A percentile compares a stretch with the other conserved stretches of the same genome.
phyloP scores from a whole-genome alignment of 2,329 filamentous ascomycete species.

The Myriosclerotinia scirpicola region DNA sequence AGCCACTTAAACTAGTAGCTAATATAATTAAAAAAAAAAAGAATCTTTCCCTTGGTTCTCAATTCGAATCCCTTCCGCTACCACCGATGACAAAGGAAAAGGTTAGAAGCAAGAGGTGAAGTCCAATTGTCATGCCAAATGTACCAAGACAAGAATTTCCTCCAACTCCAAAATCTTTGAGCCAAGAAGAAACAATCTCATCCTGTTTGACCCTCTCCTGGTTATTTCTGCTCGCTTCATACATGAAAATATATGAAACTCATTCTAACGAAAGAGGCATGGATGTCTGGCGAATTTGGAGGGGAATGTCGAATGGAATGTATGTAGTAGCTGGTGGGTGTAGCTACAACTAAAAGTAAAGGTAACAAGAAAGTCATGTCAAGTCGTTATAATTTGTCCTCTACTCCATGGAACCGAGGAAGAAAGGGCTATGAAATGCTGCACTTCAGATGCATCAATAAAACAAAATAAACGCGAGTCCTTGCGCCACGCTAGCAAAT shows the following conservation, averaged over 20 bases:
- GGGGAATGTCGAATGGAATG: background rate
- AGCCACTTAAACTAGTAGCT: constrained; percentile 8
- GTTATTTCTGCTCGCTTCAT: background rate
- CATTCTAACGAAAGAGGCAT: background rate
- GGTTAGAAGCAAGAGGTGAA: background rate
- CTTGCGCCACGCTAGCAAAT: constrained; percentile 25
- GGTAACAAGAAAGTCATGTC: constrained; percentile 10
- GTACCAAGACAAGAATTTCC: background rate
- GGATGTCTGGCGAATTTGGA: background rate
- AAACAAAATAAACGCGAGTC: constrained; percentile 10
- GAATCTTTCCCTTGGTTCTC: background rate
- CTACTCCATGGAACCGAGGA: background rate
- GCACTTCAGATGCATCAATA: constrained; percentile 18
- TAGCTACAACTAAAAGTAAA: background rate
- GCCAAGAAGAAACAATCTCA: background rate
- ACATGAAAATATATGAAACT: background rate
- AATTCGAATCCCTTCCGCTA: background rate
- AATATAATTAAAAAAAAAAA: constrained; percentile 24
- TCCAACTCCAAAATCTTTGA: background rate
- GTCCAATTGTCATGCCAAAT: background rate
- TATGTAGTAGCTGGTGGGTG: background rate
- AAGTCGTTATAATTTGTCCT: constrained; percentile 14
- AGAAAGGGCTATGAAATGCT: constrained; percentile 11
- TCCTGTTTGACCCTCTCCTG: background rate
- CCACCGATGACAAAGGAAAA: constrained; percentile 5